These are phyloP conservation scores for Colletotrichum godetiae DNA, from an alignment of 2,329 filamentous ascomycete genomes.

Conservation along the genomic window DNA sequence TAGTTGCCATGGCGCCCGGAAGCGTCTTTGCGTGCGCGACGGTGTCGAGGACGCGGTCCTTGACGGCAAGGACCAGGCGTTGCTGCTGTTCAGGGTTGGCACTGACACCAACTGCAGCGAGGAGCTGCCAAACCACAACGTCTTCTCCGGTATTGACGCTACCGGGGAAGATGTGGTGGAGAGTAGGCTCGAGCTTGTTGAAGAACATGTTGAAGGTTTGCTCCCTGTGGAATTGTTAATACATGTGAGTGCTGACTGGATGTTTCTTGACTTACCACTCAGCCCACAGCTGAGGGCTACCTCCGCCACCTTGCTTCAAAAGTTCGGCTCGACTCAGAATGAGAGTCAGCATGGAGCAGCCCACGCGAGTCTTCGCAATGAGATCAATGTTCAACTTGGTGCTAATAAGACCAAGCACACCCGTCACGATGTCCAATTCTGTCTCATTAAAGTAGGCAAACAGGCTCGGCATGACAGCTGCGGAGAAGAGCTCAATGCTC, in stretches of 20 bases:
- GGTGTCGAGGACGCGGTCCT: conserved; percentile 97
- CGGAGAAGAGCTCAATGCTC: conserved; percentile 90
- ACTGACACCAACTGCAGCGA: conserved; percentile 93
- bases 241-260: neutral
- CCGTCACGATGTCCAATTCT: conserved; percentile 89
- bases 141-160: conserved; percentile 92
- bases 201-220: conserved; percentile 88
- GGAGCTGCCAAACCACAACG: conserved; percentile 97
- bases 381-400: conserved; percentile 85
- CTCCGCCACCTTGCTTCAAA: conserved; percentile 82
- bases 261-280: conserved; percentile 70
- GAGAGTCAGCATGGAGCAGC: conserved; percentile 91
- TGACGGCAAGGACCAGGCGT: conserved; percentile 91
- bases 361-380: conserved; percentile 89
- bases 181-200: conserved; percentile 83
- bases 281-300: conserved; percentile 79
- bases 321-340: conserved; percentile 94
- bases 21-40: conserved; percentile 89
- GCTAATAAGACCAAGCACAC: conserved; percentile 86
- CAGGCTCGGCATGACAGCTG: conserved; percentile 88
- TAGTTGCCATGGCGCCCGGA: conserved; percentile 84
- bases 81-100: conserved; percentile 96
- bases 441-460: conserved; percentile 93
- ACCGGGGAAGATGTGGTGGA: conserved; percentile 89
- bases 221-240: conserved; percentile 61